Conservation (phyloP, 2,329 filamentous ascomycete genomes). For the Fusarium ambrosium region DNA sequence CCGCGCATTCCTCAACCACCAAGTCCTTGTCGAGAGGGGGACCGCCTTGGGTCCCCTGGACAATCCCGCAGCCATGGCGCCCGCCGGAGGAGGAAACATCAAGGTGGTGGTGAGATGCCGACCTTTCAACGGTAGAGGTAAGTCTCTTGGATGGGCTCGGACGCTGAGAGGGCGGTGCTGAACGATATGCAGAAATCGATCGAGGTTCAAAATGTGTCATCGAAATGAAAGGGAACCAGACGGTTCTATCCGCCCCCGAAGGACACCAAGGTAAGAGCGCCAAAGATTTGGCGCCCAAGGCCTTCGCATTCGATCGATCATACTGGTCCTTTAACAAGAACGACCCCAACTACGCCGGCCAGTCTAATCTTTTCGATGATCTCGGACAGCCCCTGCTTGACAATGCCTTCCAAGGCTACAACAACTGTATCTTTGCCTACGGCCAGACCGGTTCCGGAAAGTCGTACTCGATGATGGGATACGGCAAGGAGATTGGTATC, state of each 20-base stretch:
- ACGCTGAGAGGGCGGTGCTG: conserved; percentile 27
- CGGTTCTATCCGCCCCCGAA: conserved; percentile 81
- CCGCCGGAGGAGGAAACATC: conserved; percentile 90
- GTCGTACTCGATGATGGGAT: conserved; percentile 99
- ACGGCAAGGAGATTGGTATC: conserved; percentile 94
- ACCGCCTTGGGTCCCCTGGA: conserved; percentile 54
- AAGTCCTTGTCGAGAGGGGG: conserved; percentile 48
- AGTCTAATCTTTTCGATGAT: conserved; percentile 89
- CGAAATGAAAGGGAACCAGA: conserved; percentile 95
- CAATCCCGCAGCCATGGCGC: conserved; percentile 53
- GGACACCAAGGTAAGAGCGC: conserved; percentile 72
- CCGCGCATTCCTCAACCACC: conserved; percentile 47
- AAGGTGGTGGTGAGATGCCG: conserved; percentile 98
- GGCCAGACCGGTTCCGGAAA: conserved; percentile 98
- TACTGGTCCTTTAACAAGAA: conserved; percentile 97
- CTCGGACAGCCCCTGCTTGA: conserved; percentile 91
- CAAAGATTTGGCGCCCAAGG: conserved; percentile 81
- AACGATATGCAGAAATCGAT: conserved; percentile 77
- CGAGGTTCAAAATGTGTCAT: conserved; percentile 96
- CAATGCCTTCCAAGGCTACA: conserved; percentile 98
- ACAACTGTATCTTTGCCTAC: conserved; percentile 99
- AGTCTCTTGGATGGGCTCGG: conserved; percentile 39
- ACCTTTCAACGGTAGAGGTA: conserved; percentile 96
- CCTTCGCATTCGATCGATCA: conserved; percentile 95
- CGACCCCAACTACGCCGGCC: conserved; percentile 87